A percentile compares a stretch with the other conserved stretches of the same genome.
Evolutionary conservation across 306 rosid genomes (phyloP).

Genomic region (Sicyos baderoa): DNA sequence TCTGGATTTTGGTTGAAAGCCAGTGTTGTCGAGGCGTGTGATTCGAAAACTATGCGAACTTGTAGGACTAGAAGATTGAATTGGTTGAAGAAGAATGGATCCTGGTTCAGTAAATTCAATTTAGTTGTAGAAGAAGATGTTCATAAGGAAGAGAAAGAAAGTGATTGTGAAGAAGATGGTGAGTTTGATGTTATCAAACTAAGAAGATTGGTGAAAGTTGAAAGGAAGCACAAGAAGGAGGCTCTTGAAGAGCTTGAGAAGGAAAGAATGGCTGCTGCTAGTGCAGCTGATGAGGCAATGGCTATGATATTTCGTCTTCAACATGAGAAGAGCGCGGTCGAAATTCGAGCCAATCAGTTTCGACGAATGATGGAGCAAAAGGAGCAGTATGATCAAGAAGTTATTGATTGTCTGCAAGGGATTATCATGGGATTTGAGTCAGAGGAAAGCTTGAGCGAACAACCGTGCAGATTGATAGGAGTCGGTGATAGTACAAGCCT

Average conservation of each 20-base stretch:
- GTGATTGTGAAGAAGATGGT: constrained; percentile 34
- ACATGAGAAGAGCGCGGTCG: constrained; percentile 49
- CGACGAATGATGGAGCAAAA: constrained; percentile 54
- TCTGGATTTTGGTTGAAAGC: constrained; percentile 29
- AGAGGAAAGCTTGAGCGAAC: constrained; percentile 34
- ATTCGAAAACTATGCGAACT: neutral
- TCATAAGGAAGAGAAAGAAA: constrained; percentile 14
- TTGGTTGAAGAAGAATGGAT: constrained; percentile 6
- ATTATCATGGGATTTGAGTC: constrained; percentile 28
- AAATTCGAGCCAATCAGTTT: constrained; percentile 58
- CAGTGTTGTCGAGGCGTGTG: constrained; percentile 10
- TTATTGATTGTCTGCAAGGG: constrained; percentile 42
- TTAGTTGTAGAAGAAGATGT: constrained; percentile 1
- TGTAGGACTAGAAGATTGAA: neutral
- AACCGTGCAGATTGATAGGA: constrained; percentile 12
- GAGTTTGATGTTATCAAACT: constrained; percentile 38
- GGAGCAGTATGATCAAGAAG: constrained; percentile 40
- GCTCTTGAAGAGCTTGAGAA: constrained; percentile 60
- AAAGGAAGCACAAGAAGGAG: constrained; percentile 28
- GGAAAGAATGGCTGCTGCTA: constrained; percentile 54
- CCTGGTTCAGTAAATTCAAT: neutral
- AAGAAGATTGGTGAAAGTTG: constrained; percentile 45
- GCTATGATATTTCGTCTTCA: constrained; percentile 69
- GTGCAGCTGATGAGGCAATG: constrained; percentile 76
- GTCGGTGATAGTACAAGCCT: neutral